Evolutionary conservation across 1,284 basidiomycete species (phyloP).

Genomic region (Malassezia brasiliensis): DNA sequence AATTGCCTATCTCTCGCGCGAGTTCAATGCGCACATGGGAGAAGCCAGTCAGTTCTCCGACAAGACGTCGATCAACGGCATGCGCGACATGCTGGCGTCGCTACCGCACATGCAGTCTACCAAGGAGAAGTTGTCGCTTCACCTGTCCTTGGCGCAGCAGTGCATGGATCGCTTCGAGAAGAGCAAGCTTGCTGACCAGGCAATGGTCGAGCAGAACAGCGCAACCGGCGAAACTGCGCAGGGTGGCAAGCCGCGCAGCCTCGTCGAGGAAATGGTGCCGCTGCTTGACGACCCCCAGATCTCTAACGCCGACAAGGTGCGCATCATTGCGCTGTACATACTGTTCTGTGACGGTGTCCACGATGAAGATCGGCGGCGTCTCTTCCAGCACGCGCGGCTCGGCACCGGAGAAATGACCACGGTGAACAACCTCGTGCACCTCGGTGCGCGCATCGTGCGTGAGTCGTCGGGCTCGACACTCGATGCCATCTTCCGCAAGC

Average conservation of each 20-base stretch:
- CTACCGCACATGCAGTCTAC: slow-evolving; percentile 91
- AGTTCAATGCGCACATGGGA: slow-evolving; percentile 85
- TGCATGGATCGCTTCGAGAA: slow-evolving; percentile 89
- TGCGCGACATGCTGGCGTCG: slow-evolving; percentile 97
- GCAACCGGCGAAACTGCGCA: slow-evolving; percentile 42
- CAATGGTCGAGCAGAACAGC: slow-evolving; percentile 73
- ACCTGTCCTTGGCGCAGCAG: slow-evolving; percentile 93
- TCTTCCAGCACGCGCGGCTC: slow-evolving; percentile 94
- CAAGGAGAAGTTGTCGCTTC: slow-evolving; percentile 90
- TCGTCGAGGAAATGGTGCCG: slow-evolving; percentile 98
- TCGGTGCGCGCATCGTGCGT: slow-evolving; percentile 75
- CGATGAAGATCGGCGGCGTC: slow-evolving; percentile 82
- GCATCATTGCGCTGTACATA: slow-evolving; percentile 92
- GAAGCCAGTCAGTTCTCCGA: slow-evolving; percentile 74
- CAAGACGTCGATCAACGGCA: slow-evolving; percentile 82
- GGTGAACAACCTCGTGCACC: slow-evolving; percentile 71
- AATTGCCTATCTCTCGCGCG: slow-evolving; percentile 86
- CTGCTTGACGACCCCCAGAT: slow-evolving; percentile 76
- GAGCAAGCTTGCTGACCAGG: slow-evolving; percentile 73
- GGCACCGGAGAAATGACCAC: slow-evolving; percentile 84
- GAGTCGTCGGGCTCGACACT: slow-evolving; percentile 45
- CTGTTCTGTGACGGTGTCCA: slow-evolving; percentile 92
- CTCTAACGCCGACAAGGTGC: slow-evolving; percentile 65
- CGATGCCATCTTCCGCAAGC: slow-evolving; percentile 49
- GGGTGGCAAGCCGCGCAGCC: slow-evolving; percentile 35